Evolutionary conservation across 176 grass and related monocot species (phyloP).

Genomic region (Oryza nivara): DNA sequence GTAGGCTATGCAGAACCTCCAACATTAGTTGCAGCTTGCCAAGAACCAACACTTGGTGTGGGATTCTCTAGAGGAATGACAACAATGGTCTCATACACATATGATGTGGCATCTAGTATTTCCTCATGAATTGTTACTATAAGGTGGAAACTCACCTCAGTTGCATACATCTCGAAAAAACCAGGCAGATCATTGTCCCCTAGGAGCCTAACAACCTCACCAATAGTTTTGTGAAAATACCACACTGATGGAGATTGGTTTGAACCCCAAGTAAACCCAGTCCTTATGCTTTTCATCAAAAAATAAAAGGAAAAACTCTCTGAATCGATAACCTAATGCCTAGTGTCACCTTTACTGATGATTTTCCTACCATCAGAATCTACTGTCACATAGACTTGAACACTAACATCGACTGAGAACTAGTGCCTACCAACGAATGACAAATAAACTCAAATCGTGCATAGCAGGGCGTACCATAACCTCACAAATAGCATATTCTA

Average conservation of each 20-base stretch:
- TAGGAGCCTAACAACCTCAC: not conserved
- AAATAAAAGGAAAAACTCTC: not conserved
- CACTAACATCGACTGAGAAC: not conserved
- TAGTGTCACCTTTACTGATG: not conserved
- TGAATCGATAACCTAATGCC: not conserved
- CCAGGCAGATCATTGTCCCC: no score
- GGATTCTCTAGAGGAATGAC: not conserved
- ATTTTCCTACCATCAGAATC: not conserved
- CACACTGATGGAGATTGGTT: not conserved
- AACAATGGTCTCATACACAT: not conserved
- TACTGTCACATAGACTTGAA: not conserved
- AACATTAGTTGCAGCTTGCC: not conserved
- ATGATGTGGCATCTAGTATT: fast-evolving
- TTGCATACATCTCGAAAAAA: not conserved
- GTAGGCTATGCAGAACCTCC: no score
- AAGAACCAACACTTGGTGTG: not conserved
- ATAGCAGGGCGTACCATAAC: no score
- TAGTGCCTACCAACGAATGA: not conserved
- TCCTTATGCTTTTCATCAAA: not conserved
- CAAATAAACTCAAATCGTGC: no score
- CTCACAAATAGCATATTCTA: no score
- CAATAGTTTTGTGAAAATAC: not conserved
- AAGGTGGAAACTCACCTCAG: not conserved
- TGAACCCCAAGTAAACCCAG: not conserved
- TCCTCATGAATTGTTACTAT: not conserved